Evolutionary conservation across 352 stramenopile species (phyloP).

Genomic region (Pythium brassicae): DNA sequence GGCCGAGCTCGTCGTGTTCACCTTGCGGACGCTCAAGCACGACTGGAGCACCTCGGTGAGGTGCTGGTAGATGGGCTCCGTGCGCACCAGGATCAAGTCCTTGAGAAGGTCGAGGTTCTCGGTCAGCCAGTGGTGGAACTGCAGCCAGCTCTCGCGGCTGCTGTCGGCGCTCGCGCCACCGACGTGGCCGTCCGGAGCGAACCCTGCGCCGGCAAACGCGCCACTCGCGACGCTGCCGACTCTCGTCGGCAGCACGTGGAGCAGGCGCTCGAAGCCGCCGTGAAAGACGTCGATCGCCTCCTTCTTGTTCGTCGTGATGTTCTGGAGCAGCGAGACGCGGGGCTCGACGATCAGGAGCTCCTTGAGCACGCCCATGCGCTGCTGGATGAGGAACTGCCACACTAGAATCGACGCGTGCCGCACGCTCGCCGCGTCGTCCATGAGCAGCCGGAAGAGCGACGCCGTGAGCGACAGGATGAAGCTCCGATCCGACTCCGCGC

Average conservation of each 20-base stretch:
- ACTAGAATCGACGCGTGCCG: slow-evolving; percentile 43
- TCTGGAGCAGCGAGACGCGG: slow-evolving; percentile 56
- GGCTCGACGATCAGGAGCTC: slow-evolving; percentile 74
- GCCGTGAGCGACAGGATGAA: slow-evolving; percentile 63
- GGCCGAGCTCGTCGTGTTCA: slow-evolving; percentile 18
- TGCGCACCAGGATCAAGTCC: slow-evolving; percentile 63
- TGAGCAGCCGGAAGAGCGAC: slow-evolving; percentile 56
- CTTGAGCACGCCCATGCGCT: slow-evolving; percentile 64
- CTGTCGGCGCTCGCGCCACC: slow-evolving; percentile 13
- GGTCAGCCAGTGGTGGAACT: slow-evolving; percentile 79
- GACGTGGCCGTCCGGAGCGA: neutral
- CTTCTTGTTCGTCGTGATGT: slow-evolving; percentile 71
- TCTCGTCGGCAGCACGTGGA: slow-evolving; percentile 33
- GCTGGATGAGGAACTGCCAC: slow-evolving; percentile 76
- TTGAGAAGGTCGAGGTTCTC: slow-evolving; percentile 57
- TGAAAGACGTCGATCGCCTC: slow-evolving; percentile 73
- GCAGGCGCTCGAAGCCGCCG: slow-evolving; percentile 60
- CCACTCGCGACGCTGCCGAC: slow-evolving; percentile 1
- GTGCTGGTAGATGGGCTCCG: slow-evolving; percentile 53
- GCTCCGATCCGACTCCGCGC: slow-evolving; percentile 60
- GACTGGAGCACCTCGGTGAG: slow-evolving; percentile 51
- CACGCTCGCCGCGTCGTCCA: slow-evolving; percentile 47
- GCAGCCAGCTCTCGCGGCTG: slow-evolving; percentile 60
- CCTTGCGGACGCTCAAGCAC: slow-evolving; percentile 39
- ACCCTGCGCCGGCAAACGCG: no score